Conservation (phyloP, 139 green algal species). For the Coelastrella sp. region DNA sequence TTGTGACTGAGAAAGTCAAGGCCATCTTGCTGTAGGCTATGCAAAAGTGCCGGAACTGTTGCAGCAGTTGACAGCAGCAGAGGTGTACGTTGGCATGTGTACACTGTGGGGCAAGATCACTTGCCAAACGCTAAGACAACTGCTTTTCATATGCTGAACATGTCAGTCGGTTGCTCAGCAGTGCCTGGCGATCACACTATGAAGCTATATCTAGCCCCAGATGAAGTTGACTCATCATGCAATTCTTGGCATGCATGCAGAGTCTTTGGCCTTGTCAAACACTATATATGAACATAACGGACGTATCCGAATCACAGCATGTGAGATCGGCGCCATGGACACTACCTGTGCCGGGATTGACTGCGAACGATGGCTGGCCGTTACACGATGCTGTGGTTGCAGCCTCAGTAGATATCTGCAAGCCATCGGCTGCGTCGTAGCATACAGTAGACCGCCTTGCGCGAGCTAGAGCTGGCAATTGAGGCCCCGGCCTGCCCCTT, state of each 20-base stretch:
- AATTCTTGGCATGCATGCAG: too few species aligned
- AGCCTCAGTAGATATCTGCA: background rate
- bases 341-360: background rate
- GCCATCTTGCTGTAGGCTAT: slow-evolving; percentile 5
- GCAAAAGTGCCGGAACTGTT: slow-evolving; percentile 14
- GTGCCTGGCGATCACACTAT: too few species aligned
- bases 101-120: too few species aligned
- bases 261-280: too few species aligned
- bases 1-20: background rate
- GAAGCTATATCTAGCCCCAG: too few species aligned
- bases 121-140: too few species aligned
- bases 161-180: too few species aligned
- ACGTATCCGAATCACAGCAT: too few species aligned
- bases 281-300: too few species aligned
- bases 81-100: background rate
- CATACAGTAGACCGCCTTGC: background rate
- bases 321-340: background rate
- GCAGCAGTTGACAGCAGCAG: background rate
- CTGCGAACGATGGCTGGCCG: background rate
- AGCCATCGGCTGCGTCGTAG: background rate
- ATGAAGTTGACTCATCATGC: too few species aligned
- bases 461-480: background rate
- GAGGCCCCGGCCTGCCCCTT: background rate
- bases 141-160: too few species aligned
- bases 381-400: background rate